phyloP scores from a whole-genome alignment of 1,139 yeast species.

The Sugiyamaella pinicola region DNA sequence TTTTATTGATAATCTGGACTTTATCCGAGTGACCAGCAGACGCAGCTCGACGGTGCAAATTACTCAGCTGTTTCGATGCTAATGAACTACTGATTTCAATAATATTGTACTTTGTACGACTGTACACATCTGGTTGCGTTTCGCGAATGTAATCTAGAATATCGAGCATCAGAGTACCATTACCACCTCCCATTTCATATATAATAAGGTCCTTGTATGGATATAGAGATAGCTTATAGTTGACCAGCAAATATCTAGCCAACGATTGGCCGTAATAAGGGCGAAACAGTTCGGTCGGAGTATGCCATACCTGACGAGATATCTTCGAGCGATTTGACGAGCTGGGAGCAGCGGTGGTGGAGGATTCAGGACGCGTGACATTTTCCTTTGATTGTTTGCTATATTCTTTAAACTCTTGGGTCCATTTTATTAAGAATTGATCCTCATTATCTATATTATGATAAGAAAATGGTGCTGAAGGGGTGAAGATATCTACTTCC shows the following conservation, averaged over 20 bases:
- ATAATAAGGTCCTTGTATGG: slow-evolving; percentile 68
- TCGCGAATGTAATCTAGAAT: slow-evolving; percentile 66
- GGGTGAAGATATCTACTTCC: slow-evolving; percentile 70
- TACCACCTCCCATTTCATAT: slow-evolving; percentile 91
- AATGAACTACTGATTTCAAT: slow-evolving; percentile 74
- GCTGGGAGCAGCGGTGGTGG: background rate
- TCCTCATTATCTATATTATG: slow-evolving; percentile 62
- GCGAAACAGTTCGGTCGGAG: slow-evolving; percentile 79
- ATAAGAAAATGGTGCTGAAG: slow-evolving; percentile 54
- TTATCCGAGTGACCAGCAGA: slow-evolving; percentile 51
- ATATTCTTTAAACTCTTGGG: slow-evolving; percentile 61
- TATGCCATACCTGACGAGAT: slow-evolving; percentile 78
- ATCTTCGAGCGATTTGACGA: slow-evolving; percentile 35
- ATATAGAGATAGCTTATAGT: slow-evolving; percentile 65
- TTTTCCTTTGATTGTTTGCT: slow-evolving; percentile 42
- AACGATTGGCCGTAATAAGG: slow-evolving; percentile 85
- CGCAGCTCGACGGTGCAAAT: slow-evolving; percentile 39
- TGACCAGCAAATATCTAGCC: slow-evolving; percentile 71
- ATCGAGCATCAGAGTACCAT: slow-evolving; percentile 82
- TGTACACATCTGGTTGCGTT: slow-evolving; percentile 71
- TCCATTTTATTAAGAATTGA: slow-evolving; percentile 71
- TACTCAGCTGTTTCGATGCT: slow-evolving; percentile 59
- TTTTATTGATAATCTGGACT: slow-evolving; percentile 68
- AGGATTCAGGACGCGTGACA: slow-evolving; percentile 3
- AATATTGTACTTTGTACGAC: slow-evolving; percentile 66